phyloP scores from a whole-genome alignment of 169 alveolate species.

The Amoebophrya sp. region DNA sequence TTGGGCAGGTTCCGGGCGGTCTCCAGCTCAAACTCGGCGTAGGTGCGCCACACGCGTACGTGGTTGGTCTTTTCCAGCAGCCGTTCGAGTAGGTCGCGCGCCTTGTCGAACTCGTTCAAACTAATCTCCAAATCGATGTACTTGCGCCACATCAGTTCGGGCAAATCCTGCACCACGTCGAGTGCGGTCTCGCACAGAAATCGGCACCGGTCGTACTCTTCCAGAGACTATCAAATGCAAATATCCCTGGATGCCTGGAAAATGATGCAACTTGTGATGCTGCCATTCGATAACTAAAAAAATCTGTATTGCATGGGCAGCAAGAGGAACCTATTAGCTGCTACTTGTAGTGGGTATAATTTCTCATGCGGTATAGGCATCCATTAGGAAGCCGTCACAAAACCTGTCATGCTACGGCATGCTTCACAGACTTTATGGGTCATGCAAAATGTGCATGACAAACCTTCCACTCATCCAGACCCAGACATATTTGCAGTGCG shows the following conservation, averaged over 20 bases:
- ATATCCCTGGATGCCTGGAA: too few species aligned
- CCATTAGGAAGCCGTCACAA: neutral
- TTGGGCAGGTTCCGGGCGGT: slow-evolving; percentile 49
- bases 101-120: slow-evolving; percentile 62
- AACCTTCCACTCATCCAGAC: too few species aligned
- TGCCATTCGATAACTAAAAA: too few species aligned
- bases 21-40: slow-evolving; percentile 59
- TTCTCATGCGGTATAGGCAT: neutral
- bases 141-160: slow-evolving; percentile 78
- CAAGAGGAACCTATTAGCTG: slow-evolving; percentile 81
- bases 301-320: too few species aligned
- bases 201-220: slow-evolving; percentile 81
- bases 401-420: too few species aligned
- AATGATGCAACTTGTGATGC: too few species aligned
- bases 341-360: neutral
- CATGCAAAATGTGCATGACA: too few species aligned
- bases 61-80: slow-evolving; percentile 85
- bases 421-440: too few species aligned
- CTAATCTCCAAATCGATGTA: slow-evolving; percentile 66
- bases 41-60: slow-evolving; percentile 58
- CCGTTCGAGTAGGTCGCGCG: slow-evolving; percentile 73
- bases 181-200: slow-evolving; percentile 79
- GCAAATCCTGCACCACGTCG: slow-evolving; percentile 71
- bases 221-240: too few species aligned
- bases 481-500: too few species aligned